Base-by-base conservation (phyloP, 768 basidiomycete genomes). In the Filobasidium wieringae region DNA sequence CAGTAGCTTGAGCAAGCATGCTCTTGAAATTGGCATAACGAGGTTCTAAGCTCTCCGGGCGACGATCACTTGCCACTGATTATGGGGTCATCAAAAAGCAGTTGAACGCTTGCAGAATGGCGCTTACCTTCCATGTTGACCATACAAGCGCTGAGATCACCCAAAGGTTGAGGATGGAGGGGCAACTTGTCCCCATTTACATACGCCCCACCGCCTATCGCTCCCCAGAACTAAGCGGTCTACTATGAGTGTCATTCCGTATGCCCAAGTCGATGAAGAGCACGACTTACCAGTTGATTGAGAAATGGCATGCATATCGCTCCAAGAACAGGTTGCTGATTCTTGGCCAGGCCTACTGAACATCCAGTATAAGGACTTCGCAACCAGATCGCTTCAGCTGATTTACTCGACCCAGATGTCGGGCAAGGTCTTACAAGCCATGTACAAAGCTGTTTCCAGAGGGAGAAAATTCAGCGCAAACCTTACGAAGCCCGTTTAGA, bases 281-380 rank as follows among this genome's bases (percentile, higher is more conserved):
- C 24, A 1, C 15, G 12, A 59, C 79, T 63, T 57, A 86, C 85
- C 55, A 93, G 78, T 52, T 91, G 82, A 63, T 88, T 81, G 57
- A 91, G 79, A 79, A 90, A 91, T 0, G 92, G 92, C 69, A 91
- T 92, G 77, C 83, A 92, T 60, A 96, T 84, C 36, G 96, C 90
- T 1, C 92, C 92, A n/a, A 95, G 78, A 4, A 92, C 80, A 1
- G 92, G 88, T 7, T 81, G 78, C 61, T 83, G 83, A 58, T 84
- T 79, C 76, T 87, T 84, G 60, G 93, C 84, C 66, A 97, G 77
- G 5, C 91, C 92, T 50, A 97, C 81, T 19, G 91, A 95, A 70
- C 92, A 86, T 73, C 87, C 90, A 29, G 82, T 86, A 72, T 52
- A 19, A 7, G 56, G 56, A 24, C 56, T 57, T 19, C 30, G 37